phyloP scores from a whole-genome alignment of 1,284 basidiomycete genomes.

The Blastosporella zonata region DNA sequence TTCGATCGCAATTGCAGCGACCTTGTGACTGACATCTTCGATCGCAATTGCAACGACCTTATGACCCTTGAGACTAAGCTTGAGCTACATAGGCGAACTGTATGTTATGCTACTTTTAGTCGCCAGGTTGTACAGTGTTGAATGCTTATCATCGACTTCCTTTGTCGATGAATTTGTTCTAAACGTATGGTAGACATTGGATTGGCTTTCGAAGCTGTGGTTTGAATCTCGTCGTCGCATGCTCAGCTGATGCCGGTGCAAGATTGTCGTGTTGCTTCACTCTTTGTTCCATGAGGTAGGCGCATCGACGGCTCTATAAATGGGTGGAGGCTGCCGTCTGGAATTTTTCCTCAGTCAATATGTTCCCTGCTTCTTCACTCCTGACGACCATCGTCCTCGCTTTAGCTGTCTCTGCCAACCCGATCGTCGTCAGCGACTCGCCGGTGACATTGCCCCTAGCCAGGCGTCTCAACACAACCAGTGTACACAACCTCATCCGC shows the following conservation, averaged over 20 bases:
- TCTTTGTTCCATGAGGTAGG: neutral
- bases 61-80: no score
- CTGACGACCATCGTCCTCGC: neutral
- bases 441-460: conserved; percentile 48
- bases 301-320: neutral
- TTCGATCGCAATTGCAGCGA: no score
- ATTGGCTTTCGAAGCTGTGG: no score
- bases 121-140: no score
- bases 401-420: conserved; percentile 30
- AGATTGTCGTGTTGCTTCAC: neutral
- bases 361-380: neutral
- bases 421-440: conserved; percentile 40
- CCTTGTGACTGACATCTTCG: no score
- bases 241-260: neutral
- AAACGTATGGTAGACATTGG: no score
- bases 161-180: no score
- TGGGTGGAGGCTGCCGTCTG: neutral
- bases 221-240: no score
- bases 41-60: no score
- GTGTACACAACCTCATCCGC: conserved; percentile 44
- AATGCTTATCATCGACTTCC: no score
- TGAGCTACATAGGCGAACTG: no score
- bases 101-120: no score
- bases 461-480: conserved; percentile 46
- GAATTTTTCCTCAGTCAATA: conserved; percentile 36